Evolutionary conservation across 1,284 basidiomycete species (phyloP).

Genomic region (Cryptococcus sp.): DNA sequence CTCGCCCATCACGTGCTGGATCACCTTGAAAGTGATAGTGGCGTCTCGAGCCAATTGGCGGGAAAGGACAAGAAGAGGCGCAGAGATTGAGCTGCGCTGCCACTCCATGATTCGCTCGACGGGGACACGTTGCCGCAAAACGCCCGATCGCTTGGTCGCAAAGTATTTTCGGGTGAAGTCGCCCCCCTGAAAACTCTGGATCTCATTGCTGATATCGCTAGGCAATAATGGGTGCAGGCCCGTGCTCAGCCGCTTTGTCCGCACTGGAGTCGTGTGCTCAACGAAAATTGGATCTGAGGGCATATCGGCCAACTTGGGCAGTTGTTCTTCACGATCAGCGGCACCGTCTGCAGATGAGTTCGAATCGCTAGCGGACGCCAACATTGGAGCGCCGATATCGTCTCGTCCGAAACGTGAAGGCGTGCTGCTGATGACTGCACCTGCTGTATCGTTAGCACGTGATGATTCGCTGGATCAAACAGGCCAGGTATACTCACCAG

Average conservation of each 20-base stretch:
- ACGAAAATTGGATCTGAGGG: conserved; percentile 73
- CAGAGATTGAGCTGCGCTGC: conserved; percentile 74
- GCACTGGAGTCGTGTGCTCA: conserved; percentile 38
- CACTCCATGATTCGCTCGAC: conserved; percentile 82
- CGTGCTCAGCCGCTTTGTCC: conserved; percentile 59
- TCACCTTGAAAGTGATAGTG: conserved; percentile 78
- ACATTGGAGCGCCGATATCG: too few relatives aligned
- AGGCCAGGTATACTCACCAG: background rate
- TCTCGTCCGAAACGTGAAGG: too few relatives aligned
- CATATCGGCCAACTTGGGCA: conserved; percentile 8
- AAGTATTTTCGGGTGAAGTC: conserved; percentile 84
- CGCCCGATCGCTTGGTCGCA: conserved; percentile 78
- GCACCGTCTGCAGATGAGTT: too few relatives aligned
- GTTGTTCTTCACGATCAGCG: background rate
- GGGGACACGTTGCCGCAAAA: conserved; percentile 69
- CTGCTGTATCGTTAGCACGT: background rate
- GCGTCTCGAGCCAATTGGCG: conserved; percentile 64
- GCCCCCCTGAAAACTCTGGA: conserved; percentile 77
- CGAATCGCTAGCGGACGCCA: too few relatives aligned
- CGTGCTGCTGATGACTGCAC: background rate
- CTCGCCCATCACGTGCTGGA: conserved; percentile 90
- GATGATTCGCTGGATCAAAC: background rate
- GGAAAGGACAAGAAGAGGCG: conserved; percentile 71
- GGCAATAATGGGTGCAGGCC: conserved; percentile 71
- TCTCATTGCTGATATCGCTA: conserved; percentile 72